A percentile compares a stretch with the other conserved stretches of the same genome.
Evolutionary conservation across 108 stramenopile genomes (phyloP).

Genomic region (Halocafeteria seosinensis): DNA sequence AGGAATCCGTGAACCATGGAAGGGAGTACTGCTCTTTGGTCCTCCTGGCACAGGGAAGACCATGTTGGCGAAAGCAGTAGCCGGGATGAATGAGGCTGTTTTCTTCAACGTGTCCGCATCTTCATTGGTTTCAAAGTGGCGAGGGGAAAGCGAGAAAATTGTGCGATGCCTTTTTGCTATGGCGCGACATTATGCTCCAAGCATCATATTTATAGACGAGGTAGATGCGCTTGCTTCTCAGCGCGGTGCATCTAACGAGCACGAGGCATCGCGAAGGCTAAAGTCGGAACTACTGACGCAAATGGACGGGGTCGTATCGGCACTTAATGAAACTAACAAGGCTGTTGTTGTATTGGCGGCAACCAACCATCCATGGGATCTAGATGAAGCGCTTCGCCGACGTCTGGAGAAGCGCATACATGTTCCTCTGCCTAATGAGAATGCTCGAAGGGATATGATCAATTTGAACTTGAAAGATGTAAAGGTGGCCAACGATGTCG

Average conservation of each 20-base stretch:
- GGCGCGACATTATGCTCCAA: slow-evolving; percentile 49
- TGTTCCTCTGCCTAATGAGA: slow-evolving; percentile 57
- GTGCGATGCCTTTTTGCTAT: slow-evolving; percentile 62
- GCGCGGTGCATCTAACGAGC: slow-evolving; percentile 52
- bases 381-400: slow-evolving; percentile 69
- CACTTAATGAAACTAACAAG: slow-evolving; percentile 4
- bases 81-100: slow-evolving; percentile 41
- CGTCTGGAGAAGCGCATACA: slow-evolving; percentile 59
- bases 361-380: slow-evolving; percentile 80
- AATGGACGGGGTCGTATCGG: slow-evolving; percentile 55
- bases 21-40: slow-evolving; percentile 53
- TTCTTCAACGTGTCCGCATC: slow-evolving; percentile 57
- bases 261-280: slow-evolving; percentile 68
- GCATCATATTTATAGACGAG: slow-evolving; percentile 76
- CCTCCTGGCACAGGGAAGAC: slow-evolving; percentile 60
- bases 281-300: slow-evolving; percentile 88
- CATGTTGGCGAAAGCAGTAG: slow-evolving; percentile 59
- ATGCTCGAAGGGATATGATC: slow-evolving; percentile 48
- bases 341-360: slow-evolving; percentile 58
- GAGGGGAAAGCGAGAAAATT: slow-evolving; percentile 65
- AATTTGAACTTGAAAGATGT: slow-evolving; percentile 8
- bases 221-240: slow-evolving; percentile 70
- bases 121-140: slow-evolving; percentile 56
- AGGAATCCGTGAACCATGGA: slow-evolving; percentile 49
- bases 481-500: not conserved